These are phyloP conservation scores for Punica granatum DNA, from an alignment of 345 rosid species.

Conservation along the genomic window DNA sequence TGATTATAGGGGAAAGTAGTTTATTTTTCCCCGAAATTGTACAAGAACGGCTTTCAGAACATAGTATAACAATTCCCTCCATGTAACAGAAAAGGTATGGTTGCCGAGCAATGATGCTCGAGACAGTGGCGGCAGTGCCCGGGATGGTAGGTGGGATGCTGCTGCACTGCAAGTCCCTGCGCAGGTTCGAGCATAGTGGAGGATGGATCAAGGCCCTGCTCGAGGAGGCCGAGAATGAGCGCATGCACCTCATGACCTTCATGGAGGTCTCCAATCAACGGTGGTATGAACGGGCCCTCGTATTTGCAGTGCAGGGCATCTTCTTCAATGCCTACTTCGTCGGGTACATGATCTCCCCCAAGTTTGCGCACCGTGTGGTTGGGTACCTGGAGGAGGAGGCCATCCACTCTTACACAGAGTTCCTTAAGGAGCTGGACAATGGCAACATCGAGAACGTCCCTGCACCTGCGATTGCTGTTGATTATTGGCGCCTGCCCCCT, in stretches of 20 bases:
- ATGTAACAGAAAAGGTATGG: slow-evolving; percentile 41
- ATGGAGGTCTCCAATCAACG: slow-evolving; percentile 40
- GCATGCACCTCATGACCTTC: slow-evolving; percentile 68
- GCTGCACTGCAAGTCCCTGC: slow-evolving; percentile 47
- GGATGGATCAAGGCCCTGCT: slow-evolving; percentile 64
- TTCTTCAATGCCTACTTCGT: slow-evolving; percentile 52
- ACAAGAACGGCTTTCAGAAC: too few species aligned
- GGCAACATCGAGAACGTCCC: slow-evolving; percentile 42
- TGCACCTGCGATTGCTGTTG: slow-evolving; percentile 58
- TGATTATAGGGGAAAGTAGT: too few species aligned
- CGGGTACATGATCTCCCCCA: slow-evolving; percentile 44
- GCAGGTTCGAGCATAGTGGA: slow-evolving; percentile 53
- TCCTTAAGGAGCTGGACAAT: slow-evolving; percentile 47
- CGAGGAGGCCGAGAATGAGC: slow-evolving; percentile 63
- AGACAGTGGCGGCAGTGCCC: slow-evolving; percentile 56
- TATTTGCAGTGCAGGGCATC: slow-evolving; percentile 46
- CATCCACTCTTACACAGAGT: slow-evolving; percentile 46
- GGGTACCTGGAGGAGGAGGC: slow-evolving; percentile 66
- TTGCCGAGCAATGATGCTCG: slow-evolving; percentile 63
- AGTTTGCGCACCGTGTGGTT: slow-evolving; percentile 48
- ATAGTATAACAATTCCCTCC: neutral
- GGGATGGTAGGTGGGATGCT: slow-evolving; percentile 76
- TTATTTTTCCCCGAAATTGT: too few species aligned
- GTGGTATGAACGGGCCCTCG: slow-evolving; percentile 52
- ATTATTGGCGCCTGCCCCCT: slow-evolving; percentile 50